Evolutionary conservation across 1,284 basidiomycete species (phyloP), one percentile per base, ranked within the genome.

Genomic region (Tilletia walkeri): DNA sequence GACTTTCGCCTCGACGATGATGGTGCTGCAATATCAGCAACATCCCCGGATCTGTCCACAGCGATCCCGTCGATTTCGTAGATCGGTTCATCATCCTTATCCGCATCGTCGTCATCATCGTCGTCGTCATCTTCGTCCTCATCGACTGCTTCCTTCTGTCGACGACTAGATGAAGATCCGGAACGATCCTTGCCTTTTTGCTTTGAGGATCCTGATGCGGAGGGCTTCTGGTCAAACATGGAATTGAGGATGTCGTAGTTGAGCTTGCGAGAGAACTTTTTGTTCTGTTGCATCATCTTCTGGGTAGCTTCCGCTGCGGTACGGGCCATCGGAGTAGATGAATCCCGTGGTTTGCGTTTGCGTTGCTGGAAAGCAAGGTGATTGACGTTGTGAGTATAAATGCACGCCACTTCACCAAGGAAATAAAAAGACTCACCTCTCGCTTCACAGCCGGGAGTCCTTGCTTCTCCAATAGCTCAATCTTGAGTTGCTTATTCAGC

Each of bases 171-270:
- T 10, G 16, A 34, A 4, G 59, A 63, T 10, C 50, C 50, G 7
- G 34, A 41, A 38, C 36, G 36, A 3, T 14, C 12, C 30, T 20
- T 18, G 16, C 36, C 59, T 38, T 63, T 63, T 14, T 18, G 18
- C 59, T 63, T 63, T 38, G 34, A 41, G 14, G 20, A 14, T 5
- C 6, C 24, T n/a, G 9, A 12, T 3, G n/a, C 12, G 5, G 59
- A 38, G 14, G 59, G 59, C 34, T 63, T 63, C 34, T 61, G 59
- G 30, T 69, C 61, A 66, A 83, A 83, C 18, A 83, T 67, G 30
- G 70, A 74, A 70, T 79, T 79, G 39, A 83, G 70, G n/a, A 77
- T 79, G 53, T 79, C 79, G 73, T 83, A 82, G 71, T 83, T 83
- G 72, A 83, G 78, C 69, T 79, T 79, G 41, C 76, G 77, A 65